A percentile compares a stretch with the other conserved stretches of the same genome.
Evolutionary conservation across 495 filamentous ascomycete species (phyloP).

Genomic region (Penicillium tannophilum): DNA sequence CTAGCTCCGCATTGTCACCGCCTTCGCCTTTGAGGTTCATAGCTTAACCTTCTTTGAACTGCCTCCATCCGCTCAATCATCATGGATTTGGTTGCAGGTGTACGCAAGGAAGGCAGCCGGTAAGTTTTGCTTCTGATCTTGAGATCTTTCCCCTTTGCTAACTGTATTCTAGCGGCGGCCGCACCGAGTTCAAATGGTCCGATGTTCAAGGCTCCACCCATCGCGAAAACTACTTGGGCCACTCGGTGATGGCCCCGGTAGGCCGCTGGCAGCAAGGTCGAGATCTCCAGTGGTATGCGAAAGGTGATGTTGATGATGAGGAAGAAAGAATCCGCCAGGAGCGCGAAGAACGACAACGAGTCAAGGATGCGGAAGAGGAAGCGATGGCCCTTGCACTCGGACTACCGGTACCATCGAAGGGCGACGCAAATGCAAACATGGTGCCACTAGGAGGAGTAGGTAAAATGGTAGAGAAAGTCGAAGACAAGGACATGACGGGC

Average conservation of each 20-base stretch:
- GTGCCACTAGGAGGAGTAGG: conserved; percentile 40
- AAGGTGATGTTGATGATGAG: conserved; percentile 57
- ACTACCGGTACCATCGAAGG: conserved; percentile 61
- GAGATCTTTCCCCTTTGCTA: conserved; percentile 13
- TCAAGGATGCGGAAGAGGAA: conserved; percentile 94
- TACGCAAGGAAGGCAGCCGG: conserved; percentile 91
- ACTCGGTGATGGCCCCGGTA: conserved; percentile 92
- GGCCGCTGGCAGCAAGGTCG: conserved; percentile 93
- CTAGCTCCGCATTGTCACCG: conserved; percentile 20
- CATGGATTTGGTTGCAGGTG: conserved; percentile 93
- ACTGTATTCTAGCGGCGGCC: conserved; percentile 65
- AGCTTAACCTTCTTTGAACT: neutral
- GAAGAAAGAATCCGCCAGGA: conserved; percentile 63
- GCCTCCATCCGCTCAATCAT: neutral
- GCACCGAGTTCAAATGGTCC: conserved; percentile 93
- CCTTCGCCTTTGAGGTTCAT: conserved; percentile 11
- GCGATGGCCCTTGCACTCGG: conserved; percentile 82
- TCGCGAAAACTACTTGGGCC: conserved; percentile 96
- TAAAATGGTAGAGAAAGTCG: conserved; percentile 21
- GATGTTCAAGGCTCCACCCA: conserved; percentile 85
- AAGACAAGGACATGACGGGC: conserved; percentile 24
- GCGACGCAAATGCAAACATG: conserved; percentile 45
- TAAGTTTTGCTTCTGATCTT: conserved; percentile 25
- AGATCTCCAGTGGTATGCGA: conserved; percentile 89
- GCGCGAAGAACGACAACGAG: conserved; percentile 70